Base-by-base conservation (phyloP, 257 asterid genomes). In the Ajuga chamaepitys region DNA sequence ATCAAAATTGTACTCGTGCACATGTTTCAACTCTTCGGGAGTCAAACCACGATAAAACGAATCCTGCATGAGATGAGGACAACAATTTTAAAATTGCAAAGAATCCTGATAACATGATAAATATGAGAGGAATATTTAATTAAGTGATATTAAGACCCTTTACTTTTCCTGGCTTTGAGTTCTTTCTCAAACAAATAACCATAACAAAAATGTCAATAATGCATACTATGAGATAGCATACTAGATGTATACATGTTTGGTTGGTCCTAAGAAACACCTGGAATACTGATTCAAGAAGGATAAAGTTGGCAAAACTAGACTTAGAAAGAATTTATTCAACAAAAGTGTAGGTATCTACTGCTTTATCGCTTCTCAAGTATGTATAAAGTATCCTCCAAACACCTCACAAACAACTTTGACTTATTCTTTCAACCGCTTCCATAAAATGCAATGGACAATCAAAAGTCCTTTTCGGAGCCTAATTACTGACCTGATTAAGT, bases 41-140 rank as follows among this genome's bases (percentile, higher is more conserved):
- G 91, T 94, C 84, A 94, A 74, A 59, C 98, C 99, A 7, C 98
- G 96, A 59, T 94, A 94, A 68, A 94, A 94, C 0, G 99, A 94
- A 78, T 94, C 99, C 99, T 94, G 75, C 74, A 75, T 14, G 40
- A 68, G 53, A 68, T 58, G 64, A 70, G 11, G 52, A 30, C 22
- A 65, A 20, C 28, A 17, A 46, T 53, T 30, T 35, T 58, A 7
- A 42, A 37, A 7, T 22, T 24, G 22, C 44, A 26, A 17, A 28
- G 35, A 22, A 18, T 18, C 14, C 11, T 44, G 11, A 51, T 17
- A 47, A 1, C 40, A 28, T 40, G 5, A 13, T 20, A 0, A 58
- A 24, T 14, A 26, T 38, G 11, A n/a, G 24, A 52, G 4, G 53
- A 38, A 38, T 17, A 70, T 35, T 17, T 9, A 21, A 51, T 51